Evolutionary conservation across 2,329 filamentous ascomycete species (phyloP).

Genomic region (Exophiala sp.): DNA sequence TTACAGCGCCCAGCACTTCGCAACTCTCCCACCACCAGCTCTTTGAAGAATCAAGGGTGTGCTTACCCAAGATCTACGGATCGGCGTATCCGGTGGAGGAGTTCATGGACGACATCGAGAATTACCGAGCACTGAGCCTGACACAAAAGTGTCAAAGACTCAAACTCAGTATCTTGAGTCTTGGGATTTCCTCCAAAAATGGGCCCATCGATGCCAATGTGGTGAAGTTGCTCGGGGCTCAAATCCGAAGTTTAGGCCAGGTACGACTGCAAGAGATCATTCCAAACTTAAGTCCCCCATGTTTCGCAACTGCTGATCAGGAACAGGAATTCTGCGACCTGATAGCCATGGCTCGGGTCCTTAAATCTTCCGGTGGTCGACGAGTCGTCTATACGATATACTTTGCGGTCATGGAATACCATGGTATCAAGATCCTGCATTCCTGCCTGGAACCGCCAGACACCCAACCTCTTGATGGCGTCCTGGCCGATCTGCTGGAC

Average conservation of each 20-base stretch:
- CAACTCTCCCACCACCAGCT: conserved; percentile 29
- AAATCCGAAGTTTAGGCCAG: not conserved
- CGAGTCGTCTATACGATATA: conserved; percentile 36
- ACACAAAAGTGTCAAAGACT: conserved; percentile 32
- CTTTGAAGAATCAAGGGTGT: conserved; percentile 33
- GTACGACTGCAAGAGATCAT: not conserved
- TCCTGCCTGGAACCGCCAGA: conserved; percentile 29
- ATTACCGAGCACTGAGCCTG: conserved; percentile 35
- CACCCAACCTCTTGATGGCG: conserved; percentile 30
- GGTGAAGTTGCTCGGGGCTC: not conserved
- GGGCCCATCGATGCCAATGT: not conserved
- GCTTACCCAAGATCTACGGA: conserved; percentile 36
- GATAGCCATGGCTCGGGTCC: conserved; percentile 34
- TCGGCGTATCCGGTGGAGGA: conserved; percentile 36
- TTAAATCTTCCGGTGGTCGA: conserved; percentile 30
- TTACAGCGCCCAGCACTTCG: conserved; percentile 21
- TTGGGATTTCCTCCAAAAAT: not conserved
- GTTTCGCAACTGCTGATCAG: not conserved
- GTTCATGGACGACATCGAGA: conserved; percentile 37
- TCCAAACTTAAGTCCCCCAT: not conserved
- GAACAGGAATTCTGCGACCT: conserved; percentile 35
- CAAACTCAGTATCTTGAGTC: conserved; percentile 32
- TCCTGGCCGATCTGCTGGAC: conserved; percentile 32
- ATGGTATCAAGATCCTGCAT: conserved; percentile 32
- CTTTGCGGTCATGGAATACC: conserved; percentile 34